These are phyloP conservation scores for Liquidambar formosana DNA, from an alignment of 164 flowering plant genomes.

Conservation along the genomic window DNA sequence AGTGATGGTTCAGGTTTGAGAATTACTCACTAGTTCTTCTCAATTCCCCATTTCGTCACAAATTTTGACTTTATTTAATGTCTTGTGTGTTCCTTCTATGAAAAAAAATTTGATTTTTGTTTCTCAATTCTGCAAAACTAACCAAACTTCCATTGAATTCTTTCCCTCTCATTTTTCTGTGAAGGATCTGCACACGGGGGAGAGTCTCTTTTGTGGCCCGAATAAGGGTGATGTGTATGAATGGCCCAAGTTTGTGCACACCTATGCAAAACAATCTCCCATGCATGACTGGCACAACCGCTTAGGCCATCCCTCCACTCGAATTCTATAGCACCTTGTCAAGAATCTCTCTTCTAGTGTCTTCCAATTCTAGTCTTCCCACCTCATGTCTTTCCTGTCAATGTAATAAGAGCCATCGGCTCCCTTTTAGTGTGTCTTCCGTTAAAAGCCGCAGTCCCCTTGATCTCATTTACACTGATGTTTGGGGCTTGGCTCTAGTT, in stretches of 20 bases:
- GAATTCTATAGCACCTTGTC: too few species aligned
- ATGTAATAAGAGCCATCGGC: slow-evolving; percentile 5
- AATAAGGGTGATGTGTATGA: slow-evolving; percentile 9
- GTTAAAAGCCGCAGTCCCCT: background rate
- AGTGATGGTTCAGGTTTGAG: background rate
- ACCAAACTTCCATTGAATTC: slow-evolving; percentile 5
- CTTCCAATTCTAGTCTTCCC: background rate
- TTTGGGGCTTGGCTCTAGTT: background rate
- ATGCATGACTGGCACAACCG: background rate
- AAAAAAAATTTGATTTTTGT: background rate
- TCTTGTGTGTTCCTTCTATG: background rate
- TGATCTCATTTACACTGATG: background rate
- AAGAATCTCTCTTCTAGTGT: background rate
- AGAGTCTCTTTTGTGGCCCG: background rate
- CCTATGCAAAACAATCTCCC: background rate
- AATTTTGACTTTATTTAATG: background rate
- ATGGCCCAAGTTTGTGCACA: background rate
- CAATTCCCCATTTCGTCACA: background rate
- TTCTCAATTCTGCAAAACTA: slow-evolving; percentile 6
- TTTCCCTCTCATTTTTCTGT: slow-evolving; percentile 1
- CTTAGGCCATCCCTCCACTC: slow-evolving; percentile 11
- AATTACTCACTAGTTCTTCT: background rate
- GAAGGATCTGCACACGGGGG: slow-evolving; percentile 4
- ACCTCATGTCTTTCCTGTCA: background rate
- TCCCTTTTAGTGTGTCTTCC: slow-evolving; percentile 1